Conservation (phyloP, 179 eudicot genomes). For the Spinacia oleracea region DNA sequence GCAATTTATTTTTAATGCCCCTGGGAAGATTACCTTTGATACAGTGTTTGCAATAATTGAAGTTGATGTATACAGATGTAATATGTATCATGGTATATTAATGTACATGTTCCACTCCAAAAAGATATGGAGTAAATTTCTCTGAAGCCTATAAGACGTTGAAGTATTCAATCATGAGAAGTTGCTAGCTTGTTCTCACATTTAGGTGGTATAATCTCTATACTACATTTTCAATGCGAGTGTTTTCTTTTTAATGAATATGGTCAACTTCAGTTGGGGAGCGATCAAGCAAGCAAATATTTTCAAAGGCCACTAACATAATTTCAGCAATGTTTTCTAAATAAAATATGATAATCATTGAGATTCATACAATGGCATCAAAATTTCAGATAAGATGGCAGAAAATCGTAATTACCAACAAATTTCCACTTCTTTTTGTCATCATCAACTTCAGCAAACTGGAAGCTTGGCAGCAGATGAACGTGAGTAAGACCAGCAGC, state of each 20-base stretch:
- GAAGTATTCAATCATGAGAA: neutral
- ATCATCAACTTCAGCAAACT: constrained; percentile 84
- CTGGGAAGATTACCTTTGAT: neutral
- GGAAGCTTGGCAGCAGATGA: constrained; percentile 90
- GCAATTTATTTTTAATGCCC: neutral
- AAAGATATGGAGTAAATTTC: neutral
- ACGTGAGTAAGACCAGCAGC: constrained; percentile 92
- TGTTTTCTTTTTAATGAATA: neutral
- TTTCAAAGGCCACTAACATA: neutral
- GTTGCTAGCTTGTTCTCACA: constrained; percentile 7
- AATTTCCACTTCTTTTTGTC: constrained; percentile 78
- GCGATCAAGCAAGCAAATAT: constrained; percentile 1
- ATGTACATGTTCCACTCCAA: neutral
- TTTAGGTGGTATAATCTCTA: neutral
- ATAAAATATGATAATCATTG: neutral
- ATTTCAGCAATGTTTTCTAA: neutral
- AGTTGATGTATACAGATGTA: neutral
- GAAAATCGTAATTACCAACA: constrained; percentile 47
- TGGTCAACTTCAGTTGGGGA: neutral
- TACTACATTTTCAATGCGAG: neutral
- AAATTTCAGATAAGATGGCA: neutral
- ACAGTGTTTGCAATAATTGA: neutral
- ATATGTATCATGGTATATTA: neutral
- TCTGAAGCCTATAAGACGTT: neutral
- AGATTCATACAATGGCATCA: neutral